phyloP scores from a whole-genome alignment of 2,329 filamentous ascomycete genomes.

The Endothia cerciana region DNA sequence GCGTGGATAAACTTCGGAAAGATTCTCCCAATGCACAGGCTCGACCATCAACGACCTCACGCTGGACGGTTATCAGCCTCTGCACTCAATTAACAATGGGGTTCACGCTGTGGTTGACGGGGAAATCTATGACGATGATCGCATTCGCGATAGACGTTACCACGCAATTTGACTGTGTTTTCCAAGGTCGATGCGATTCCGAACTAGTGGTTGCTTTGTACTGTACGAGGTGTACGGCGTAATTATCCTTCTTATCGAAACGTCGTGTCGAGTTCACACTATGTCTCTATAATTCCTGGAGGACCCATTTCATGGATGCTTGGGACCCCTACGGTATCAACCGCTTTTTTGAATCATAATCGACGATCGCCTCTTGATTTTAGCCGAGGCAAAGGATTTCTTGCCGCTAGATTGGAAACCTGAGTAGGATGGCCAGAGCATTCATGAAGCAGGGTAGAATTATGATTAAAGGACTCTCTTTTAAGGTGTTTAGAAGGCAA shows the following conservation, averaged over 20 bases:
- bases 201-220: constrained; percentile 58
- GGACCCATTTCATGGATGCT: constrained; percentile 48
- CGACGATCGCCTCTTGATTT: constrained; percentile 47
- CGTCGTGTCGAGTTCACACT: constrained; percentile 60
- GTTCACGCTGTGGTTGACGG: constrained; percentile 64
- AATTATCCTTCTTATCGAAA: constrained; percentile 39
- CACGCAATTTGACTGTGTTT: constrained; percentile 45
- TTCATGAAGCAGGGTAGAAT: constrained; percentile 49
- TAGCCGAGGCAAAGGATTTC: constrained; percentile 59
- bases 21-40: constrained; percentile 37
- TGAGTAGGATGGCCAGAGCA: constrained; percentile 54
- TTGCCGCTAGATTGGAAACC: constrained; percentile 54
- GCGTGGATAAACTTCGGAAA: constrained; percentile 32
- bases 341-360: constrained; percentile 56
- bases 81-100: constrained; percentile 41
- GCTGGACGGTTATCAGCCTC: constrained; percentile 50
- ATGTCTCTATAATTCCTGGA: constrained; percentile 52
- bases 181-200: constrained; percentile 51
- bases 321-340: constrained; percentile 62
- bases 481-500: constrained; percentile 47
- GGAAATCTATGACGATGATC: constrained; percentile 60
- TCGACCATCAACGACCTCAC: constrained; percentile 58
- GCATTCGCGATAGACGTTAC: constrained; percentile 43
- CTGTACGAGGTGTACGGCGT: constrained; percentile 54
- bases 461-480: constrained; percentile 53